Evolutionary conservation across 2,329 filamentous ascomycete species (phyloP), one percentile per base, ranked within the genome.

Genomic region (Chaetomiaceae sp.): DNA sequence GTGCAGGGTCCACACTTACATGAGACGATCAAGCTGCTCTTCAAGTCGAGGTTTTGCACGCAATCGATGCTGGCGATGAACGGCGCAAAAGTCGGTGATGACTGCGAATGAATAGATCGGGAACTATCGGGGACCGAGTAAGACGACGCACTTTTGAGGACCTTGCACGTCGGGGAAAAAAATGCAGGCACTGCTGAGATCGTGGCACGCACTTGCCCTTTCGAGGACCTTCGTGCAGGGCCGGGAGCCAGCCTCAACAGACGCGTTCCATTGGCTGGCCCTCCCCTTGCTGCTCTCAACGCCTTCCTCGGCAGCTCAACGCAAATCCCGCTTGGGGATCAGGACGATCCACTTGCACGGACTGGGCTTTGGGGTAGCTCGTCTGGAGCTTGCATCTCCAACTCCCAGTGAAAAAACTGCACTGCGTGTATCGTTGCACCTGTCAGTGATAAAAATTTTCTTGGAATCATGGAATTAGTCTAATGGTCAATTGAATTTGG

Each of bases 241-340:
- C 41, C n/a, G 29, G 41, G 30, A n/a, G 17, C 44, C 38, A 40
- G 36, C 36, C 54, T 52, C 48, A 54, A 52, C 54, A 50, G 42
- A 47, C 42, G 37, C 20, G n/a, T 35, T 32, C 43, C 34, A 53
- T 52, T 51, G 48, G 51, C 49, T 34, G 41, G 19, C 12, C 3
- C n/a, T n/a, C 30, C 42, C 49, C 42, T 42, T 52, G 47, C 11
- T 10, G 7, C 38, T 10, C 47, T 50, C 53, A 54, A 56, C 53
- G 42, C 50, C 47, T 49, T 43, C 51, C 49, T 52, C 49, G 45
- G 54, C 47, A 49, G 32, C 54, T 53, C 54, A 56, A 56, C 54
- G 47, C 49, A 56, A 56, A 24, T 34, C 27, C 37, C 32, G 32
- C 22, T 50, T 48, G 49, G 36, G 48, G 42, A 35, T 47, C 27